Conservation (phyloP, 805 yeast genomes). For the Hanseniaspora occidentalis region DNA sequence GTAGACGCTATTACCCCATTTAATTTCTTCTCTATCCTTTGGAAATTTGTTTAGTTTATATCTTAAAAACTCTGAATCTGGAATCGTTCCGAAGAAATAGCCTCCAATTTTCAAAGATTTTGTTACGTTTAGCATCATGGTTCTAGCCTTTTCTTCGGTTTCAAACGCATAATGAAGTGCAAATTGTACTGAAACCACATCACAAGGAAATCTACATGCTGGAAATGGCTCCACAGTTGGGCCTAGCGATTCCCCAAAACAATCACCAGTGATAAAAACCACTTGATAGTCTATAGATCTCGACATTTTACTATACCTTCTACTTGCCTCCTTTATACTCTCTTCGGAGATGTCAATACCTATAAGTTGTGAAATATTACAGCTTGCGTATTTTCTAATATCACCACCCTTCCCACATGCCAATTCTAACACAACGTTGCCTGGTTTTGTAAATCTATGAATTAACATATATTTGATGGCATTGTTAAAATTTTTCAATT, state of each 20-base stretch:
- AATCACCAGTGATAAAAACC: conserved; percentile 85
- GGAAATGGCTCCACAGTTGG: conserved; percentile 57
- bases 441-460: conserved; percentile 46
- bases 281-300: conserved; percentile 52
- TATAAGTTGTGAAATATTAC: conserved; percentile 60
- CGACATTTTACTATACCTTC: conserved; percentile 42
- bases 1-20: conserved; percentile 81
- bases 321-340: conserved; percentile 72
- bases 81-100: conserved; percentile 83
- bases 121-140: conserved; percentile 61
- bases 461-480: conserved; percentile 80
- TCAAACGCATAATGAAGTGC: conserved; percentile 93
- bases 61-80: conserved; percentile 75
- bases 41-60: conserved; percentile 45
- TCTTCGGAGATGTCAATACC: conserved; percentile 90
- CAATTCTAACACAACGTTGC: conserved; percentile 60
- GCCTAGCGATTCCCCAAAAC: conserved; percentile 61
- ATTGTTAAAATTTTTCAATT: conserved; percentile 80
- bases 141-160: conserved; percentile 65
- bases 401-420: conserved; percentile 99
- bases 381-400: conserved; percentile 73
- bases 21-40: conserved; percentile 31
- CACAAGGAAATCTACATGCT: conserved; percentile 64
- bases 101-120: conserved; percentile 74
- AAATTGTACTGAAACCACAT: conserved; percentile 81